Base-by-base conservation (phyloP, 2,329 filamentous ascomycete species). In the Escovopsis sp. region DNA sequence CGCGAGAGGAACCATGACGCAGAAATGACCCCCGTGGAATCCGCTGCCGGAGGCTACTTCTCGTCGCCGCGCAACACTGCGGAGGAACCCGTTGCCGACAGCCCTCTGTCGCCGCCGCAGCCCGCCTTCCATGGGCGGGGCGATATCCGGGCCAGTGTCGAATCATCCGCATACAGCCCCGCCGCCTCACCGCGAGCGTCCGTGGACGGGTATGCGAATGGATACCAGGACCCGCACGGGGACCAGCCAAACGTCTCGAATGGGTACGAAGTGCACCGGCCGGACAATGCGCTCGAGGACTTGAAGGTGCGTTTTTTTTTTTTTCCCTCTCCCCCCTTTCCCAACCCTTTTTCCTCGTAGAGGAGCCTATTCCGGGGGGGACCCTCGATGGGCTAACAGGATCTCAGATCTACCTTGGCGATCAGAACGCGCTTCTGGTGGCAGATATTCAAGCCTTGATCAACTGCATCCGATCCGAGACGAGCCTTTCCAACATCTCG, bases 391-490 rank as follows among this genome's bases (percentile, higher is more conserved):
- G 9, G 27, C 27, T 30, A 11, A 30, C 27, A 30, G 27, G 27
- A 30, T 9, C 45, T 40, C 47, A 82, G 75, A 74, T 84, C 45
- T 88, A 86, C 55, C 73, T 93, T 31, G 83, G 91, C 55, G 83
- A 88, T 54, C 84, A 91, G 57, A 88, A 82, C 10, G 82, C 84
- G 39, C 66, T 78, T 3, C 71, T 94, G 45, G 80, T 91, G 24
- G 77, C 85, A 49, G 83, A 78, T 36, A 87, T 93, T 48, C 84
- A 91, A 60, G 74, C 78, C n/a, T 72, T 94, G 7, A 84, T 93
- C 37, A 71, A 73, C 41, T 76, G 76, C 27, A 80, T 87, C 47
- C 79, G 82, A 41, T 68, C 71, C 39, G 75, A 82, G 48, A 73
- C 74, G 27, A 65, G 70, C 25, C 72, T 82, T 44, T 66, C 72